A percentile compares a stretch with the other conserved stretches of the same genome.
These are phyloP conservation scores for Dichotomocladium elegans DNA, from an alignment of 371 early-diverging fungal species.

Conservation along the genomic window DNA sequence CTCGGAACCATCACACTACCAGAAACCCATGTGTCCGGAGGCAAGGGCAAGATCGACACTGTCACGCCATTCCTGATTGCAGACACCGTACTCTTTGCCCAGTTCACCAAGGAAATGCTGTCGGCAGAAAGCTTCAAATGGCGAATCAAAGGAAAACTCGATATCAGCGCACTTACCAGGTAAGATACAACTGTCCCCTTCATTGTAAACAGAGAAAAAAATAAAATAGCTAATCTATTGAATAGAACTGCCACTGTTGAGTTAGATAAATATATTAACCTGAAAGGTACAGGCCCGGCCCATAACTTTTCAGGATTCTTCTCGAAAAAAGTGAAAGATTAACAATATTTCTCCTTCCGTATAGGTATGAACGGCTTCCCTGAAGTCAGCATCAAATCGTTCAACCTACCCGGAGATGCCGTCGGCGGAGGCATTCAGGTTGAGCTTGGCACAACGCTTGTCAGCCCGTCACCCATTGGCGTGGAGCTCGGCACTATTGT, in stretches of 20 bases:
- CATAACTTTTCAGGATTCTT: conserved; percentile 28
- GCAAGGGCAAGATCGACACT: conserved; percentile 39
- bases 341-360: conserved; percentile 1
- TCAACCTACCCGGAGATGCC: conserved; percentile 57
- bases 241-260: conserved; percentile 38
- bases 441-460: conserved; percentile 49
- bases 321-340: conserved; percentile 40
- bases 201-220: conserved; percentile 35
- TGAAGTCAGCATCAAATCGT: conserved; percentile 48
- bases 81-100: conserved; percentile 42
- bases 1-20: conserved; percentile 55
- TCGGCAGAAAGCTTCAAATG: conserved; percentile 47
- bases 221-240: conserved; percentile 16
- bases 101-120: conserved; percentile 53
- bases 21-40: conserved; percentile 42
- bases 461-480: conserved; percentile 59
- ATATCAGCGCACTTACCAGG: conserved; percentile 55
- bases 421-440: conserved; percentile 54
- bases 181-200: conserved; percentile 28
- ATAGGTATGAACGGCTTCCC: conserved; percentile 58
- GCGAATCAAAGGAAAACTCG: conserved; percentile 53
- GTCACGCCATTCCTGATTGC: conserved; percentile 42
- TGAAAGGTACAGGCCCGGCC: conserved; percentile 12
- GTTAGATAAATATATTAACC: conserved; percentile 23
- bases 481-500: conserved; percentile 55